Base-by-base conservation (phyloP, 495 filamentous ascomycete genomes). In the Aspergillus panamensis region DNA sequence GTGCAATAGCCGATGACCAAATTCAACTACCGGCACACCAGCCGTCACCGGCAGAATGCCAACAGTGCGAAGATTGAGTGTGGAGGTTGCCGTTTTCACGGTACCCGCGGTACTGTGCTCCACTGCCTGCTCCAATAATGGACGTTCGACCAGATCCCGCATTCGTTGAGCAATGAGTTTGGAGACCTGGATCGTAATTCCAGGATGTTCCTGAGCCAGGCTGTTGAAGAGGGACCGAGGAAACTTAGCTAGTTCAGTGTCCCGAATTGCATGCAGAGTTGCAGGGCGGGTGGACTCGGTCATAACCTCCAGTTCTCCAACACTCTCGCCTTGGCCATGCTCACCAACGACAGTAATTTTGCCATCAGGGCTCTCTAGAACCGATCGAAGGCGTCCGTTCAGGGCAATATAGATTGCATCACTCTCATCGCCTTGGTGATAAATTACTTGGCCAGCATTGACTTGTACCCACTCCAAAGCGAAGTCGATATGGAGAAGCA, bases 361-460 rank as follows among this genome's bases (percentile, higher is more conserved):
- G 0, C 88, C 90, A 51, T 89, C 85, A 30, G 87, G 76, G 6
- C 83, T 80, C 64, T 97, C 91, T 32, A 89, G 80, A 2, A 97
- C 84, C 5, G 89, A 82, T 35, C 94, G 77, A 21, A 98, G 72
- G 9, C 94, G 86, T 9, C 94, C 94, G 68, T 98, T 98, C 7
- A 98, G 78, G 10, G 97, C 95, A 59, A 98, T 91, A 66, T 98
- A 97, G 40, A 98, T 98, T 12, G 95, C 94, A 72, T 98, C 94
- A 68, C 94, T 97, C 58, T 97, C 94, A 60, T 97, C 93, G 3
- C 85, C 86, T 72, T 97, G 90, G 66, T 96, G 88, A 66, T 94
- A 94, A 44, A 98, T 88, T 9, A 96, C 90, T 66, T 97, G 90
- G 5, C 95, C 92, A 5, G 94, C 91, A 73, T 88, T 88, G 58